phyloP scores from a whole-genome alignment of 192 early-diverging fungal genomes.

The Entophlyctis luteolus region DNA sequence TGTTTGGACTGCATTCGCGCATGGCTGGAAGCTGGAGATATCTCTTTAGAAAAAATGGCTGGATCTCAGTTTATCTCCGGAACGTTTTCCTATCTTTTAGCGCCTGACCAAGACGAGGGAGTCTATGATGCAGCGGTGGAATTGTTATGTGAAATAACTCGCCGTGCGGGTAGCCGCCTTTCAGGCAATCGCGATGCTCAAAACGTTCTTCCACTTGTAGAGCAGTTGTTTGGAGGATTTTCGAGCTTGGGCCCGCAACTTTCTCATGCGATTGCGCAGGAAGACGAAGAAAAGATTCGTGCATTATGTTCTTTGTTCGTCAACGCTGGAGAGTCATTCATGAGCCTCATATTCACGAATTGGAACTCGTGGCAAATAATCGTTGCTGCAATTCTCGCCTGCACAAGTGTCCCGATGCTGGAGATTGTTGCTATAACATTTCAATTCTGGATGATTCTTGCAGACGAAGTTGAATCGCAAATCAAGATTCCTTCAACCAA shows the following conservation, averaged over 20 bases:
- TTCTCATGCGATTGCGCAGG: conserved; percentile 32
- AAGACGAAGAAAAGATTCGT: conserved; percentile 72
- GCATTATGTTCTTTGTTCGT: conserved; percentile 84
- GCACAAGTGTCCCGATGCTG: conserved; percentile 71
- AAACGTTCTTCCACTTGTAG: conserved; percentile 50
- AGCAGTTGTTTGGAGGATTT: conserved; percentile 58
- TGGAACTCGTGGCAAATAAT: conserved; percentile 66
- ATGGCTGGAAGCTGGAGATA: conserved; percentile 81
- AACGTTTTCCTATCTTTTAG: conserved; percentile 62
- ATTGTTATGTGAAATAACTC: conserved; percentile 75
- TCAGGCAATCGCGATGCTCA: conserved; percentile 2
- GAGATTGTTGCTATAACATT: conserved; percentile 90
- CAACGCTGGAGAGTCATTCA: conserved; percentile 85
- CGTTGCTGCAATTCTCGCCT: conserved; percentile 78
- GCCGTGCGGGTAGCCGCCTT: conserved; percentile 15
- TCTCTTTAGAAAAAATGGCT: conserved; percentile 59
- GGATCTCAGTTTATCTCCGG: conserved; percentile 35
- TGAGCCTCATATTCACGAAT: conserved; percentile 66
- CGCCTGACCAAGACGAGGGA: conserved; percentile 42
- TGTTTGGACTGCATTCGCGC: conserved; percentile 62
- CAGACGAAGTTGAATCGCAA: conserved; percentile 41
- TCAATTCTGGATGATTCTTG: conserved; percentile 81
- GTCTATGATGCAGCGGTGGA: conserved; percentile 85
- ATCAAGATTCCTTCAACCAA: conserved; percentile 7
- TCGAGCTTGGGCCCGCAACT: conserved; percentile 28